Percentiles rank a stretch among this genome's conserved stretches.
phyloP scores from a whole-genome alignment of 768 basidiomycete genomes.

The Lactarius deliciosus region DNA sequence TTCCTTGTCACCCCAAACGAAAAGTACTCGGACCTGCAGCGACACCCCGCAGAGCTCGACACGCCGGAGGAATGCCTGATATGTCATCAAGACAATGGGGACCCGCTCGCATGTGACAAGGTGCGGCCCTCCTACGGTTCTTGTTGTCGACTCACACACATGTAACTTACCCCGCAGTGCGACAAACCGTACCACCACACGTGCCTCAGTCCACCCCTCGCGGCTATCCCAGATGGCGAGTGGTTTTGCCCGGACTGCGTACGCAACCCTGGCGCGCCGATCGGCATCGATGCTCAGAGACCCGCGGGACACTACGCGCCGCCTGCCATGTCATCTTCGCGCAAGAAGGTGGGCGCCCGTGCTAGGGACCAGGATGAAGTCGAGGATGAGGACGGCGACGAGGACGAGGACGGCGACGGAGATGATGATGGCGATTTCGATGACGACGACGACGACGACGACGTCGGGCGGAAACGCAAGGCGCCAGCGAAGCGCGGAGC shows the following conservation, averaged over 20 bases:
- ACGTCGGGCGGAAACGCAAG: constrained; percentile 45
- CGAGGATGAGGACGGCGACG: constrained; percentile 7
- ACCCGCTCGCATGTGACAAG: constrained; percentile 90
- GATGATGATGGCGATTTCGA: constrained; percentile 33
- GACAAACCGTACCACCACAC: constrained; percentile 84
- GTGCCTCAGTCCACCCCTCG: constrained; percentile 78
- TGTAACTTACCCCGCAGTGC: constrained; percentile 52
- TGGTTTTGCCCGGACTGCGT: constrained; percentile 87
- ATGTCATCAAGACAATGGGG: constrained; percentile 69
- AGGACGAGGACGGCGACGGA: constrained; percentile 27
- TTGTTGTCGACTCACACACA: not conserved
- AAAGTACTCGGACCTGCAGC: constrained; percentile 71
- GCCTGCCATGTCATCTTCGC: constrained; percentile 7
- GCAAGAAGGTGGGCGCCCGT: constrained; percentile 1
- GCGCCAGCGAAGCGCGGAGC: constrained; percentile 40
- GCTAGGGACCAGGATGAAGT: constrained; percentile 6
- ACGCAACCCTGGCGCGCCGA: constrained; percentile 54
- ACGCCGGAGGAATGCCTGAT: constrained; percentile 68
- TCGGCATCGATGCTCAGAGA: constrained; percentile 27
- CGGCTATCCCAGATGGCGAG: constrained; percentile 79
- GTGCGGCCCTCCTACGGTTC: constrained; percentile 39
- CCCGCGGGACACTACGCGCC: constrained; percentile 2
- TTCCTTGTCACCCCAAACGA: constrained; percentile 78
- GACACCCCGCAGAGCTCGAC: constrained; percentile 74
- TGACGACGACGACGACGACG: constrained; percentile 33